These are phyloP conservation scores for Escovopsis sp. DNA, from an alignment of 2,329 filamentous ascomycete genomes.

Conservation along the genomic window DNA sequence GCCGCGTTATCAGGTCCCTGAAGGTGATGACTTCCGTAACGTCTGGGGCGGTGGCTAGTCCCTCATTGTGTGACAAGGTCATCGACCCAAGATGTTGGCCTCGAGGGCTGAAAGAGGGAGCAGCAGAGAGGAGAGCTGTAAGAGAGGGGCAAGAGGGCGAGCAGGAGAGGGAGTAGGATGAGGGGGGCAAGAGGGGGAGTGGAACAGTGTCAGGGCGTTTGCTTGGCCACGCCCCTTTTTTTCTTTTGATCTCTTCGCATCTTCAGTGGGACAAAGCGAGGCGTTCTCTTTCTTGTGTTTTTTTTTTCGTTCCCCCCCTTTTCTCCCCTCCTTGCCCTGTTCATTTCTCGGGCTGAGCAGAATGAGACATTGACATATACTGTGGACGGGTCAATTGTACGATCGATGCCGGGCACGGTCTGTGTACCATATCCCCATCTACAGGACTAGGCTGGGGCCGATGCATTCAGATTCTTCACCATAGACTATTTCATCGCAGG, in stretches of 20 bases:
- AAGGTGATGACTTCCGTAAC: slow-evolving; percentile 29
- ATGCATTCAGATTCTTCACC: neutral
- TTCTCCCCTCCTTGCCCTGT: too few relatives aligned
- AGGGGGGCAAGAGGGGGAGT: neutral
- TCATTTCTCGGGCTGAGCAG: slow-evolving; percentile 4
- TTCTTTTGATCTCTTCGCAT: slow-evolving; percentile 2
- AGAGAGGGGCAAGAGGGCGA: too few relatives aligned
- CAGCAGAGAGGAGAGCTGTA: too few relatives aligned
- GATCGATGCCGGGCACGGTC: neutral
- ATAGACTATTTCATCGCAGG: too few relatives aligned
- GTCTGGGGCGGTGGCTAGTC: slow-evolving; percentile 23
- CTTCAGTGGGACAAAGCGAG: slow-evolving; percentile 12
- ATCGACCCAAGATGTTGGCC: too few relatives aligned
- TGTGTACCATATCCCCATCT: neutral
- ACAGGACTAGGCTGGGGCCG: neutral
- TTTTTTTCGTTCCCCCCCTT: too few relatives aligned
- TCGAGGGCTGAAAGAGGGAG: too few relatives aligned
- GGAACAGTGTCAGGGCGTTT: too few relatives aligned
- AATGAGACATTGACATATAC: slow-evolving; percentile 2
- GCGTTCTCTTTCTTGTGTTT: too few relatives aligned
- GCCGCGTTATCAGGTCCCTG: slow-evolving; percentile 17
- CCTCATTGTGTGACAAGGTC: too few relatives aligned
- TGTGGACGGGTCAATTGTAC: neutral
- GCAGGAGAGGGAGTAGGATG: neutral
- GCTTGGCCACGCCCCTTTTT: neutral